Evolutionary conservation across 306 rosid species (phyloP).

Genomic region (Inga leiocalycina): DNA sequence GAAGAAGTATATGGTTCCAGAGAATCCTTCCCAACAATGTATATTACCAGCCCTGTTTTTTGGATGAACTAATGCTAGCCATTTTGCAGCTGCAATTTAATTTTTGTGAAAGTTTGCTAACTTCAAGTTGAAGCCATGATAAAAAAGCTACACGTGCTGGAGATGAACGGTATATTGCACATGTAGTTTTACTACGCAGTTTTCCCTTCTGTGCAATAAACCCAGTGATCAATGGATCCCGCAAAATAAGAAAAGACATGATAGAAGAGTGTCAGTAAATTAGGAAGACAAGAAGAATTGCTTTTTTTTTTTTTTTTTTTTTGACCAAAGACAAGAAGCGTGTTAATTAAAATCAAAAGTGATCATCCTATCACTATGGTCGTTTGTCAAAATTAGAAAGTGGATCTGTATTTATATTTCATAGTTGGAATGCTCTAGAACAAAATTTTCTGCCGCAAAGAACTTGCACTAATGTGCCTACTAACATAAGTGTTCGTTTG

Average conservation of each 20-base stretch:
- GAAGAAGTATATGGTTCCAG: no score
- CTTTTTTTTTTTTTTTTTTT: not conserved
- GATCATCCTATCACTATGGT: constrained; percentile 28
- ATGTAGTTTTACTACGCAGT: not conserved
- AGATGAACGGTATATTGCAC: not conserved
- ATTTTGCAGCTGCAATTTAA: not conserved
- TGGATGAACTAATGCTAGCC: not conserved
- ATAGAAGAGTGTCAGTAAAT: constrained; percentile 10
- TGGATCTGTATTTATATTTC: not conserved
- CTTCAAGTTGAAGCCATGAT: not conserved
- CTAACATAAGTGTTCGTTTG: not conserved
- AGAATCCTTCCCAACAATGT: no score
- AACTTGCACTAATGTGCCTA: constrained; percentile 33
- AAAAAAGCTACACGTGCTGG: not conserved
- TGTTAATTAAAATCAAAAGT: constrained; percentile 19
- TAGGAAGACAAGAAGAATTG: not conserved
- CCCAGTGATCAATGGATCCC: not conserved
- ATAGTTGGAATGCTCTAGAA: constrained; percentile 6
- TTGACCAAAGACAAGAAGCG: not conserved
- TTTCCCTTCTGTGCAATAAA: not conserved
- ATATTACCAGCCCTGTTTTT: no score
- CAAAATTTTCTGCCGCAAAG: not conserved
- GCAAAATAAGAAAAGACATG: not conserved
- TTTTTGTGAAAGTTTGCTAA: not conserved
- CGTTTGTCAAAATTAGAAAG: not conserved